Base-by-base conservation (phyloP, 768 basidiomycete species). In the Boletus pseudo-olivaceus region DNA sequence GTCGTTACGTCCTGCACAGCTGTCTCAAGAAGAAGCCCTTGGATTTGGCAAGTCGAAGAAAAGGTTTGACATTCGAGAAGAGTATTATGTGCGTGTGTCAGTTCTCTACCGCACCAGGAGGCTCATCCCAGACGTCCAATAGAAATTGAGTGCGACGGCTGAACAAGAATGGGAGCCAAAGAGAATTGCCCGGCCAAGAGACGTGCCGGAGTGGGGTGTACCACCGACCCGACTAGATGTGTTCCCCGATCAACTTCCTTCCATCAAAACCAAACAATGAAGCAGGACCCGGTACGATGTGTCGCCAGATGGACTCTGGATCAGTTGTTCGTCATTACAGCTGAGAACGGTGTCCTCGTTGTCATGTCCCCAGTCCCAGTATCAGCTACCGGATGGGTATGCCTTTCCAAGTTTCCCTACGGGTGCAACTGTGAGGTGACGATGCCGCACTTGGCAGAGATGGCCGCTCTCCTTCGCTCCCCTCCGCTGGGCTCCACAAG, bases 191-290 rank as follows among this genome's bases (percentile, higher is more conserved):
- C 77, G 95, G 39, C 91, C 94, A 4, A 82, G 84, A 37, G 95
- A 94, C 17, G 72, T 92, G n/a, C 91, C 92, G 1, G 93, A 96
- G 67, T 96, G 93, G 95, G 95, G 94, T 51, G 85, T 90, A 23
- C 82, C 89, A 19, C 90, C 91, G 4, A 73, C 81, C 27, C 66
- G 65, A 52, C 58, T 41, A 7, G 65, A 66, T 17, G 49, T 66
- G 23, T 66, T 66, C 12, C 65, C 65, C 1, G 55, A 66, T 19
- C 63, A 66, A 20, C 51, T 67, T 8, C 52, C 62, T 5, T 34
- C 39, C 17, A 23, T 23, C 17, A 49, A 51, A 19, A 10, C 50
- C 23, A 54, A 43, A n/a, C 20, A 15, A 30, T 52, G 57, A 62
- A 32, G 30, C 9, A 9, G 27, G 11, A 17, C 14, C 9, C 5